phyloP scores from a whole-genome alignment of 345 rosid genomes.

The Pelargonium nanum region DNA sequence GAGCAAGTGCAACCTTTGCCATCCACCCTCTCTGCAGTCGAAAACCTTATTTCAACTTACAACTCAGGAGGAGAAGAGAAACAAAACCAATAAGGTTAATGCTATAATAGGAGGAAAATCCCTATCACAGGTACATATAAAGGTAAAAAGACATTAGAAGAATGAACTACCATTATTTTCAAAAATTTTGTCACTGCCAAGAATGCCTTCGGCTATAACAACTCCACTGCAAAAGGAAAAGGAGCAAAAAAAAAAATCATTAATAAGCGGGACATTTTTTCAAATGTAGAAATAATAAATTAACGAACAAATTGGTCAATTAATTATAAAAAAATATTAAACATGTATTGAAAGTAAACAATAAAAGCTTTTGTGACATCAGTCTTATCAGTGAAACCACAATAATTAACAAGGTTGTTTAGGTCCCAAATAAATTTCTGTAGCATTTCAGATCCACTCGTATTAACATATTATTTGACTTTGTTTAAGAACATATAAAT shows the following conservation, averaged over 20 bases:
- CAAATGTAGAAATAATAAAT: not conserved
- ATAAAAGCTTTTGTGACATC: not conserved
- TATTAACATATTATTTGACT: not conserved
- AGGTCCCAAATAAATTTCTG: not conserved
- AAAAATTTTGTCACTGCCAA: slow-evolving; percentile 37
- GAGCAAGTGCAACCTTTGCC: not conserved
- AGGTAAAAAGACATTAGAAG: too few relatives aligned
- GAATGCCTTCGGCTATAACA: slow-evolving; percentile 87
- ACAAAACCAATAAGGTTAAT: not conserved
- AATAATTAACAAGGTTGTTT: not conserved
- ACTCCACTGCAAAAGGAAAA: slow-evolving; percentile 68
- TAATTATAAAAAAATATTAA: too few relatives aligned
- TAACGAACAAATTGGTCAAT: not conserved
- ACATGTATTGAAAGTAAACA: too few relatives aligned
- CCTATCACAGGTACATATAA: not conserved
- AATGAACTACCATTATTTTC: slow-evolving; percentile 33
- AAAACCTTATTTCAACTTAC: not conserved
- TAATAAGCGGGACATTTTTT: not conserved
- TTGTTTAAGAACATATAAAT: not conserved
- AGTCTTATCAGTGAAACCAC: not conserved
- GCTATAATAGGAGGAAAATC: not conserved
- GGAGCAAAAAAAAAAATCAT: slow-evolving; percentile 1
- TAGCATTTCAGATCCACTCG: not conserved
- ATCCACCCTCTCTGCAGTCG: not conserved
- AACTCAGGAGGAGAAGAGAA: not conserved